These are phyloP conservation scores for Hypoxylon fuscum DNA, from an alignment of 495 filamentous ascomycete species.

Conservation along the genomic window DNA sequence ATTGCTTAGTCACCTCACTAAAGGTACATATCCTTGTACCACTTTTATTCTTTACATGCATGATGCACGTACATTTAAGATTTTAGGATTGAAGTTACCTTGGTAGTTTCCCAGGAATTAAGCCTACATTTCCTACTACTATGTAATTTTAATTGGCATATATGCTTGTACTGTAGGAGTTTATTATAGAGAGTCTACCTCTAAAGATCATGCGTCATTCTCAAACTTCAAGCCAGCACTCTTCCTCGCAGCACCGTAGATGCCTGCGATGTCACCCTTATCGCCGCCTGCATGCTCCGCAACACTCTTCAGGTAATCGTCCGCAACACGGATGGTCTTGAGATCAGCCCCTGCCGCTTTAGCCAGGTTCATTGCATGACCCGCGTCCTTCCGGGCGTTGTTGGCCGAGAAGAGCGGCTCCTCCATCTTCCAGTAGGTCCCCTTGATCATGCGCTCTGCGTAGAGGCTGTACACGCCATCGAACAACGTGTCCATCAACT, in stretches of 20 bases:
- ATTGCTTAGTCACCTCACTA: constrained; percentile 28
- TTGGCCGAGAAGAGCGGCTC: constrained; percentile 88
- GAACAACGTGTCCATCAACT: constrained; percentile 72
- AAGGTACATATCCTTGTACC: constrained; percentile 11
- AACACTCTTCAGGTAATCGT: constrained; percentile 70
- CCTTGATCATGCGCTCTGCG: constrained; percentile 73
- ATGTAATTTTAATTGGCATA: neutral
- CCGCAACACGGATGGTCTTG: constrained; percentile 71
- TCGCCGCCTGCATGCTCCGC: constrained; percentile 68
- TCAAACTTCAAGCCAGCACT: constrained; percentile 77
- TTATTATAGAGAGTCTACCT: neutral
- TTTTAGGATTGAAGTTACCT: too few species aligned
- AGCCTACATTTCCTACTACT: too few species aligned
- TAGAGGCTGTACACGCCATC: constrained; percentile 75
- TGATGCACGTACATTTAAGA: too few species aligned
- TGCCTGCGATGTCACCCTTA: constrained; percentile 82
- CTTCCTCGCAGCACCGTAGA: constrained; percentile 80
- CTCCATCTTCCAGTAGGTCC: constrained; percentile 71
- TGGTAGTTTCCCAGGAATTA: too few species aligned
- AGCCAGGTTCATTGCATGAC: constrained; percentile 77
- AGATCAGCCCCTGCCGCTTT: constrained; percentile 67
- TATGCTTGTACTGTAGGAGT: neutral
- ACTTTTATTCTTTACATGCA: neutral
- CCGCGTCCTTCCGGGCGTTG: constrained; percentile 83
- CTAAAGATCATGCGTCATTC: constrained; percentile 49